Conservation (phyloP, 352 stramenopile species). For the Phytophthora uliginosa region DNA sequence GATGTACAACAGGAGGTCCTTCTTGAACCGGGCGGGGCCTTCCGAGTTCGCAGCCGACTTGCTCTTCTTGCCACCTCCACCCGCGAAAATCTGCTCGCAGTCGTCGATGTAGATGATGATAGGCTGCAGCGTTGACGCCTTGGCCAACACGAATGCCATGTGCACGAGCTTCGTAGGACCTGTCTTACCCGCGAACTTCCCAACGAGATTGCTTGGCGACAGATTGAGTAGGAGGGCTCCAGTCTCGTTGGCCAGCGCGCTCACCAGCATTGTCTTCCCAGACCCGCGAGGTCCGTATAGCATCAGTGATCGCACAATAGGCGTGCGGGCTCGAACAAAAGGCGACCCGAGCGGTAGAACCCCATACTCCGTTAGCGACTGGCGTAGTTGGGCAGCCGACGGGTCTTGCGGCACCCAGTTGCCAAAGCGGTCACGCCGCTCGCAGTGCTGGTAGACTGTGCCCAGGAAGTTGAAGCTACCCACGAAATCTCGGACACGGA, state of each 20-base stretch:
- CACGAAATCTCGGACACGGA: conserved; percentile 85
- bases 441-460: conserved; percentile 73
- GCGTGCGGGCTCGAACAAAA: conserved; percentile 79
- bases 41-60: conserved; percentile 71
- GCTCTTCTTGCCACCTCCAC: conserved; percentile 81
- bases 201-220: conserved; percentile 92
- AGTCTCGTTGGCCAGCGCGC: conserved; percentile 93
- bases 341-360: conserved; percentile 89
- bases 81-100: conserved; percentile 91
- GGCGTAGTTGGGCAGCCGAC: conserved; percentile 91
- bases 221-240: conserved; percentile 96
- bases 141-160: conserved; percentile 95
- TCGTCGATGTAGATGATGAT: conserved; percentile 97
- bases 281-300: conserved; percentile 94
- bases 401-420: conserved; percentile 94
- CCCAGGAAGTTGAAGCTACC: conserved; percentile 95
- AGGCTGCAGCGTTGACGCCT: conserved; percentile 84
- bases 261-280: conserved; percentile 95
- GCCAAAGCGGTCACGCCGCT: conserved; percentile 71
- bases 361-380: conserved; percentile 92
- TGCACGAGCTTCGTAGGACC: conserved; percentile 95
- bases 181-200: conserved; percentile 95
- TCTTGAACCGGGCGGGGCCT: conserved; percentile 92
- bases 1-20: conserved; percentile 94
- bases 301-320: conserved; percentile 91